Percentiles rank a stretch among this genome's conserved stretches.
phyloP scores from a whole-genome alignment of 1,284 basidiomycete genomes.

The Cronartium quercuum region DNA sequence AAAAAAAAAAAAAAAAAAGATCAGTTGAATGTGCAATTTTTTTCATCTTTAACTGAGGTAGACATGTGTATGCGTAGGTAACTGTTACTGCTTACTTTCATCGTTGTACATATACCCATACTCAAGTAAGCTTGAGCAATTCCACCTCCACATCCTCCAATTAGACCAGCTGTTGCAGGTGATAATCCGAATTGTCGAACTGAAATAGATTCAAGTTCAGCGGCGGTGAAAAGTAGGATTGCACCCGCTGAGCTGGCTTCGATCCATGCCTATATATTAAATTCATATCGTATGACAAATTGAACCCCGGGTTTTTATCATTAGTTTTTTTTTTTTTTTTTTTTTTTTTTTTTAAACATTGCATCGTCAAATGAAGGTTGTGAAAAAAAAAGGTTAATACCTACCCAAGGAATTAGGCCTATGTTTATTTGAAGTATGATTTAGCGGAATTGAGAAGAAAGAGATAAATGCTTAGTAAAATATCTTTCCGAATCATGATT shows the following conservation, averaged over 20 bases:
- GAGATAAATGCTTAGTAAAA: no score
- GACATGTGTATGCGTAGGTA: not conserved
- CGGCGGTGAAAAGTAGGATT: constrained; percentile 36
- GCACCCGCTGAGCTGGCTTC: constrained; percentile 31
- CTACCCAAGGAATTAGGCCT: constrained; percentile 37
- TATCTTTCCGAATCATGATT: no score
- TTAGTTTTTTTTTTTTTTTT: no score
- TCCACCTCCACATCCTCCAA: constrained; percentile 35
- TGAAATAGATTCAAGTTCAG: constrained; percentile 31
- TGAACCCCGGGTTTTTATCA: no score
- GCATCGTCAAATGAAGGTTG: not conserved
- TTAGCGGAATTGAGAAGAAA: no score
- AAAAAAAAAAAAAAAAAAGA: not conserved
- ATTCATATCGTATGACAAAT: no score
- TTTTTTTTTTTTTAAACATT: no score
- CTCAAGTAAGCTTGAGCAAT: constrained; percentile 34
- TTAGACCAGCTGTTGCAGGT: constrained; percentile 20
- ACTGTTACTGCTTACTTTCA: constrained; percentile 10
- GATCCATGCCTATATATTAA: constrained; percentile 20
- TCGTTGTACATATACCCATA: constrained; percentile 37
- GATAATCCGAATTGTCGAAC: constrained; percentile 17
- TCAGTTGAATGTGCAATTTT: not conserved
- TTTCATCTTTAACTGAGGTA: not conserved
- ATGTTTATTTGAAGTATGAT: no score
- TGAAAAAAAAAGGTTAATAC: not conserved